phyloP scores from a whole-genome alignment of 768 basidiomycete genomes.

The Termitomyces sp. region DNA sequence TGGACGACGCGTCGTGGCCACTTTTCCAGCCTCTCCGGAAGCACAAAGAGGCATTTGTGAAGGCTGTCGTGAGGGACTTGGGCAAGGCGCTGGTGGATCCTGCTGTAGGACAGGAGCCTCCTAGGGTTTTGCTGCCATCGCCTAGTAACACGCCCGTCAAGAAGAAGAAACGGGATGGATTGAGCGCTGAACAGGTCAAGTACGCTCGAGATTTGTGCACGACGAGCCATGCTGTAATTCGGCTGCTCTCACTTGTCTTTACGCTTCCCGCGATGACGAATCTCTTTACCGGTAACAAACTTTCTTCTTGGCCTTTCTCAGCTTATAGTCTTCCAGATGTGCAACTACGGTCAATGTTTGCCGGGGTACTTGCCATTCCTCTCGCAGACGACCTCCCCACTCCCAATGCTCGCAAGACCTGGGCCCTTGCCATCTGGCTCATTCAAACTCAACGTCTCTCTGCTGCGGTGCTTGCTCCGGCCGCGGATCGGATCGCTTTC shows the following conservation, averaged over 20 bases:
- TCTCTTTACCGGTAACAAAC: slow-evolving; percentile 49
- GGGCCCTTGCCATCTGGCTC: slow-evolving; percentile 69
- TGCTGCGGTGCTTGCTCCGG: slow-evolving; percentile 49
- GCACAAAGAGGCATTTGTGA: slow-evolving; percentile 43
- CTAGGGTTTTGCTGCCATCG: slow-evolving; percentile 47
- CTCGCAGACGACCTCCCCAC: slow-evolving; percentile 65
- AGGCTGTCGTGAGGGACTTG: slow-evolving; percentile 64
- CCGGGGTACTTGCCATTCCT: slow-evolving; percentile 66
- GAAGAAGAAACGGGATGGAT: slow-evolving; percentile 58
- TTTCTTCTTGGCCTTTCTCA: slow-evolving; percentile 8
- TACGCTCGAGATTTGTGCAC: slow-evolving; percentile 77
- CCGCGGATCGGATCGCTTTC: slow-evolving; percentile 61
- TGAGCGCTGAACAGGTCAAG: slow-evolving; percentile 74
- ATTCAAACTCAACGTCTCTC: slow-evolving; percentile 70
- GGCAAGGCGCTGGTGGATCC: slow-evolving; percentile 62
- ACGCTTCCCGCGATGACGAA: slow-evolving; percentile 51
- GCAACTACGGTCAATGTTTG: slow-evolving; percentile 55
- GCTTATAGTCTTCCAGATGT: slow-evolving; percentile 32
- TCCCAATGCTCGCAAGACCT: slow-evolving; percentile 83
- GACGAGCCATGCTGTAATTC: slow-evolving; percentile 64
- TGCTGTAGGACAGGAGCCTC: slow-evolving; percentile 15
- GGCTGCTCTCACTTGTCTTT: slow-evolving; percentile 55
- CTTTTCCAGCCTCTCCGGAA: slow-evolving; percentile 66
- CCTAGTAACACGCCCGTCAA: slow-evolving; percentile 57
- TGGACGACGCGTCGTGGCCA: slow-evolving; percentile 62